Conservation (phyloP, 2,329 filamentous ascomycete species). For the Didymella exigua region DNA sequence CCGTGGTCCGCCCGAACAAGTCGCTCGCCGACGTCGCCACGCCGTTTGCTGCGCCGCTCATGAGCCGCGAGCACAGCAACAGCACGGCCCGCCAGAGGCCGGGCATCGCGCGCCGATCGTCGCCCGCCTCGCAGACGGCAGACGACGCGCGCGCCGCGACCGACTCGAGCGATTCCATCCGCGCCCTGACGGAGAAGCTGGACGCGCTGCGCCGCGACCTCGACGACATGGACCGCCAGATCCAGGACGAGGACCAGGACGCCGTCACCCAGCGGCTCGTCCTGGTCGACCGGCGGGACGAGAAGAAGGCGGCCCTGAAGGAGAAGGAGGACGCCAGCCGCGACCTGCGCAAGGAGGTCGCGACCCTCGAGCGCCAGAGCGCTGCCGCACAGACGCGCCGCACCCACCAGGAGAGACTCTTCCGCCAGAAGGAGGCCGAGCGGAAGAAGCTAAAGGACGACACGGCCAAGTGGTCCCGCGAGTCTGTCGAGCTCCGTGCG, state of each 20-base stretch:
- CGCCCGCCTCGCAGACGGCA: conserved; percentile 66
- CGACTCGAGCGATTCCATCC: conserved; percentile 57
- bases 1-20: conserved; percentile 59
- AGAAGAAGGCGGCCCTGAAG: conserved; percentile 76
- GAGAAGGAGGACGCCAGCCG: conserved; percentile 91
- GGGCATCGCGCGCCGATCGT: conserved; percentile 74
- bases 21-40: conserved; percentile 64
- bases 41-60: conserved; percentile 64
- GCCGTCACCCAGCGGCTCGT: conserved; percentile 52
- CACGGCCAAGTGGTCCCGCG: conserved; percentile 70
- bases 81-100: conserved; percentile 64
- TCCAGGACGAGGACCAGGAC: conserved; percentile 64
- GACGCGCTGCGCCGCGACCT: conserved; percentile 82
- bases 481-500: conserved; percentile 61
- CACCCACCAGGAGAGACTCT: conserved; percentile 73
- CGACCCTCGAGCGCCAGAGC: conserved; percentile 80
- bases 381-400: conserved; percentile 79
- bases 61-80: conserved; percentile 69
- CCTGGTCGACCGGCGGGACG: conserved; percentile 77
- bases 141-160: conserved; percentile 41
- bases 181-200: conserved; percentile 80
- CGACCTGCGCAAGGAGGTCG: conserved; percentile 80
- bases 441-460: conserved; percentile 72
- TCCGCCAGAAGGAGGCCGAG: conserved; percentile 72
- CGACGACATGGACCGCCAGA: conserved; percentile 74